Evolutionary conservation across 2,329 filamentous ascomycete species (phyloP).

Genomic region (Xylariales sp.): DNA sequence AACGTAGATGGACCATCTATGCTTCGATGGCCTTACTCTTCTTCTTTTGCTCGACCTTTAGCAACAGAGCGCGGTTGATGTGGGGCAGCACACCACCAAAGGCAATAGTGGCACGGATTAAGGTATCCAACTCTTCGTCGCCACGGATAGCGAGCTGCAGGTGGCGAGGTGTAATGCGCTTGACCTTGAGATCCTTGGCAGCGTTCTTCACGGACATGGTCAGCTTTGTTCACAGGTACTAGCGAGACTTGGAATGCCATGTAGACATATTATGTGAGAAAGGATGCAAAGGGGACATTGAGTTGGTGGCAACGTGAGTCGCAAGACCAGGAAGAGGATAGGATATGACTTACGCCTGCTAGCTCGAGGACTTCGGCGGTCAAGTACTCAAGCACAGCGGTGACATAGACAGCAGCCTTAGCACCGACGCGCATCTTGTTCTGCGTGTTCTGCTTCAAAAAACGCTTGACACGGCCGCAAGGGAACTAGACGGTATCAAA

Average conservation of each 20-base stretch:
- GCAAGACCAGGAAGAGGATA: constrained; percentile 6
- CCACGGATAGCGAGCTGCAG: constrained; percentile 96
- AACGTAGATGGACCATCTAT: constrained; percentile 27
- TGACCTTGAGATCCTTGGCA: constrained; percentile 99
- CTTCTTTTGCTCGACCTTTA: constrained; percentile 98
- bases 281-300: no score
- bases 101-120: constrained; percentile 96
- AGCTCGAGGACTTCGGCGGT: constrained; percentile 97
- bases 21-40: constrained; percentile 56
- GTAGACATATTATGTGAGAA: no score
- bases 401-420: constrained; percentile 97
- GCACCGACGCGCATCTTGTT: constrained; percentile 99
- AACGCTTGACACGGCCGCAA: constrained; percentile 99
- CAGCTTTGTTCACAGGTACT: no score
- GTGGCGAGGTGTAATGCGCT: constrained; percentile 98
- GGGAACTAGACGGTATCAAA: constrained; percentile 78
- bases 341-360: constrained; percentile 64
- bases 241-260: no score
- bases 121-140: constrained; percentile 95
- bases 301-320: no score
- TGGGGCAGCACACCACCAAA: constrained; percentile 97
- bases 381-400: constrained; percentile 95
- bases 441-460: constrained; percentile 98
- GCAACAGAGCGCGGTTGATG: constrained; percentile 93
- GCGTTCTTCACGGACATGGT: no score